Evolutionary conservation across 495 filamentous ascomycete genomes (phyloP).

Genomic region (Geopyxis carbonaria): DNA sequence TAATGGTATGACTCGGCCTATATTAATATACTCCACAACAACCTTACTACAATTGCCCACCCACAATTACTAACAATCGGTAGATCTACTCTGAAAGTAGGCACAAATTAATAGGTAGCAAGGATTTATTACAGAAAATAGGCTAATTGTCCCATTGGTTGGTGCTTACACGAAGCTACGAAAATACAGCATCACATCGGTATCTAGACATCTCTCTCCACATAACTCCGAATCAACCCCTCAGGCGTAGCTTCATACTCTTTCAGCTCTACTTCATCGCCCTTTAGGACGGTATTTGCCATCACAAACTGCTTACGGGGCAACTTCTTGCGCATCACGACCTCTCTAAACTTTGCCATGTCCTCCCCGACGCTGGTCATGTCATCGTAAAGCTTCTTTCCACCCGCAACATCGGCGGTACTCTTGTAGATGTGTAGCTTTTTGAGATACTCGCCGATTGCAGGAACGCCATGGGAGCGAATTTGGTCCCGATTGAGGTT

Average conservation of each 20-base stretch:
- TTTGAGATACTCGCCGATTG: conserved; percentile 76
- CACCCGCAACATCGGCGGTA: conserved; percentile 64
- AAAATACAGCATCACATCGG: too few relatives aligned
- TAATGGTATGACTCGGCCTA: too few relatives aligned
- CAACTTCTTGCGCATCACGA: conserved; percentile 71
- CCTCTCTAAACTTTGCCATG: conserved; percentile 55
- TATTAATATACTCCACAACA: too few relatives aligned
- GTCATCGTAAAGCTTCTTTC: conserved; percentile 57
- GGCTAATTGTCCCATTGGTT: too few relatives aligned
- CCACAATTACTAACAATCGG: too few relatives aligned
- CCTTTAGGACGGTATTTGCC: conserved; percentile 61
- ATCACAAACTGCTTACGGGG: conserved; percentile 94
- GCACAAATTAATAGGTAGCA: too few relatives aligned
- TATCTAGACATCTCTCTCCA: conserved; percentile 54
- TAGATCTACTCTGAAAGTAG: too few relatives aligned
- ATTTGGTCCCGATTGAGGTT: conserved; percentile 73
- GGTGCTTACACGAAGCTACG: too few relatives aligned
- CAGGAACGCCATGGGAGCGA: conserved; percentile 45
- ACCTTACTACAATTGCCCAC: too few relatives aligned
- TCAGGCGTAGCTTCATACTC: conserved; percentile 79
- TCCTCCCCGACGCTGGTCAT: conserved; percentile 65
- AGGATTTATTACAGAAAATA: too few relatives aligned
- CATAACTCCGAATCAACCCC: conserved; percentile 83
- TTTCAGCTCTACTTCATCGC: conserved; percentile 54
- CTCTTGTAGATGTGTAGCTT: conserved; percentile 87